Conservation (phyloP, 2,329 filamentous ascomycete species). For the Trichoderma sp. region DNA sequence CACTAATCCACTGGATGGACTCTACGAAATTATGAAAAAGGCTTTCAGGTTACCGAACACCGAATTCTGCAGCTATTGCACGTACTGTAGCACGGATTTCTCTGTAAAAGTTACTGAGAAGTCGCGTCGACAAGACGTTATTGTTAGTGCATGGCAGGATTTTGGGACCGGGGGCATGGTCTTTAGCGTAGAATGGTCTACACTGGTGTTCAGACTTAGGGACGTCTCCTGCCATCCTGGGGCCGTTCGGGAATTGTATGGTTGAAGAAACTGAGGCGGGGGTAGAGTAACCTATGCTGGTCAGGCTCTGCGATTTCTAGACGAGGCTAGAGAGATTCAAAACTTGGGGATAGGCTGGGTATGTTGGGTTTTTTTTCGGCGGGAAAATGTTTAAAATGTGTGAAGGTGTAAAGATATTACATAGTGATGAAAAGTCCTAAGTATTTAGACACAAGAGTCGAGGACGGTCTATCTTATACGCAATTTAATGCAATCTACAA, state of each 20-base stretch:
- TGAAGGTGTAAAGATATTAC: neutral
- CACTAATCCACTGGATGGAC: neutral
- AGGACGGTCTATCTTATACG: too few species aligned
- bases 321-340: neutral
- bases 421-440: neutral
- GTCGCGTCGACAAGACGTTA: neutral
- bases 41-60: neutral
- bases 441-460: too few species aligned
- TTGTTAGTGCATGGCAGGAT: conserved; percentile 19
- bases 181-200: conserved; percentile 2
- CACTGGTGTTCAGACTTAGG: neutral
- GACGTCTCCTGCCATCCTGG: neutral
- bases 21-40: neutral
- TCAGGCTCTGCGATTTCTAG: neutral
- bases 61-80: conserved; percentile 8
- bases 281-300: neutral
- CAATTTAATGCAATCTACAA: neutral
- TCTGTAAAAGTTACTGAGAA: neutral
- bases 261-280: neutral
- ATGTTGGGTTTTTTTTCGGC: neutral
- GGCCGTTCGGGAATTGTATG: neutral
- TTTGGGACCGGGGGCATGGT: conserved; percentile 19
- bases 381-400: neutral
- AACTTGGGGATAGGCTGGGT: neutral
- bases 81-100: conserved; percentile 18